phyloP scores from a whole-genome alignment of 768 basidiomycete genomes.

The Mycena rosella region DNA sequence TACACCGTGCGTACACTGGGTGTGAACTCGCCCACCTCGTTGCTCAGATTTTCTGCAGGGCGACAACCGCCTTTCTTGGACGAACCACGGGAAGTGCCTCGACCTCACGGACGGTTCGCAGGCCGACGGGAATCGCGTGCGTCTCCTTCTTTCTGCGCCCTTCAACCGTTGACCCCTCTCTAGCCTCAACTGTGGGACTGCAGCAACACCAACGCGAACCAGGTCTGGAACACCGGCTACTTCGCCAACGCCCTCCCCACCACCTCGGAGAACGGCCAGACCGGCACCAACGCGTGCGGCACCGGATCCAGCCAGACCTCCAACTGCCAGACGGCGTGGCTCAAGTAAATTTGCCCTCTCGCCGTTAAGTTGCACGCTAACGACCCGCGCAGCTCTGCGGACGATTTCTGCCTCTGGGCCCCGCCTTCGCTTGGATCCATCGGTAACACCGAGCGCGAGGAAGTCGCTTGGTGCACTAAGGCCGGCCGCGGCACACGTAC shows the following conservation, averaged over 20 bases:
- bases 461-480: conserved; percentile 84
- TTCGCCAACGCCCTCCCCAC: conserved; percentile 55
- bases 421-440: conserved; percentile 65
- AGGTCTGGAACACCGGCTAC: conserved; percentile 68
- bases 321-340: conserved; percentile 76
- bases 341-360: conserved; percentile 64
- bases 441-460: conserved; percentile 75
- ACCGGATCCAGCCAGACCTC: conserved; percentile 67
- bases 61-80: conserved; percentile 61
- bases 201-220: conserved; percentile 57
- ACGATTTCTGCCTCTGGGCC: conserved; percentile 82
- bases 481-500: conserved; percentile 78
- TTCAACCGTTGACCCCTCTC: not conserved
- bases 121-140: conserved; percentile 58
- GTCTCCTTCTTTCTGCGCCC: not conserved
- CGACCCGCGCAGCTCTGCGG: conserved; percentile 54
- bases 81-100: conserved; percentile 61
- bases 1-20: conserved; percentile 52
- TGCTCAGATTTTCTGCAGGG: conserved; percentile 27
- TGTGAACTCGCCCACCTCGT: not conserved
- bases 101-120: conserved; percentile 59
- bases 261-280: conserved; percentile 70
- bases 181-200: conserved; percentile 65
- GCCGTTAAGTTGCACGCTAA: conserved; percentile 7
- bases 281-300: conserved; percentile 78